Base-by-base conservation (phyloP, 2,329 filamentous ascomycete genomes). In the Penicillium hordei region DNA sequence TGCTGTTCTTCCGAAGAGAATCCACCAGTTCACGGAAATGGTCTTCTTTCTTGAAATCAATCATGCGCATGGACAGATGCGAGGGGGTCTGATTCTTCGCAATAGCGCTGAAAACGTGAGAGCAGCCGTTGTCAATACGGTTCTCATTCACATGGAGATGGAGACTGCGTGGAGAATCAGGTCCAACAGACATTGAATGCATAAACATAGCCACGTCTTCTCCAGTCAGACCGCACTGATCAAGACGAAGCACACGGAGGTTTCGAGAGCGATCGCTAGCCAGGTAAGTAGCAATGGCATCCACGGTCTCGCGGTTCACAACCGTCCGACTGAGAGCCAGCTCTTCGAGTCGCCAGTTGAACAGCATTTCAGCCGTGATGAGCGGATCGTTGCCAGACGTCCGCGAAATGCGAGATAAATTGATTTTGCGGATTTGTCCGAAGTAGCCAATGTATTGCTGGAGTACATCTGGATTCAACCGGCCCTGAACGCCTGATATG, bases 61-160 rank as follows among this genome's bases (percentile, higher is more conserved):
- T 83, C 74, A 88, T 84, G 36, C 84, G 80, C 75, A 90, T 85
- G 5, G 85, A 87, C 29, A 90, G 71, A 62, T 84, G 83, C 3
- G 85, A 81, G 2, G 88, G 87, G 0, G 86, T 84, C 44, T 81
- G 75, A 48, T 81, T 83, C 46, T 83, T 72, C 6, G 72, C 73
- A 62, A 82, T 77, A 7, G 77, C 74, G 19, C 74, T 69, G 59
- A 78, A 78, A 17, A 81, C 68, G 43, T 71, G 65, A 2, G 75
- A 72, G 51, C 77, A 79, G 19, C 77, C 76, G 51, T 73, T 68
- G 59, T 78, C 75, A 23, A 81, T 68, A 17, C 77, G 75, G 69
- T 86, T 87, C 62, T 86, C 85, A 66, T 84, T 89, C 52, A 89
- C 84, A 66, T 89, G 82, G 21, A 90, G 75, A 71, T 89, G 85